Base-by-base conservation (phyloP, 306 rosid species). In the Hippophae tibetana region DNA sequence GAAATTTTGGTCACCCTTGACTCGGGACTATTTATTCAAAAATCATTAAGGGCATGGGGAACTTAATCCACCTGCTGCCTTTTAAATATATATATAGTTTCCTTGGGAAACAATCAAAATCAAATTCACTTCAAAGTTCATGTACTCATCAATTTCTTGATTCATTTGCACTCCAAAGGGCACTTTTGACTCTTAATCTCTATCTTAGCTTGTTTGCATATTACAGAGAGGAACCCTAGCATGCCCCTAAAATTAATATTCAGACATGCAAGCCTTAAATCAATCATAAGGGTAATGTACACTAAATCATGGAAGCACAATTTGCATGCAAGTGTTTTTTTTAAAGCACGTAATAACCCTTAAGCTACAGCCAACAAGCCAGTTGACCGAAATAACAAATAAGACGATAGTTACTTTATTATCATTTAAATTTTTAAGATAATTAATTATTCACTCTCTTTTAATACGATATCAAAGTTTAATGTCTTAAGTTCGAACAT, bases 101-200 rank as follows among this genome's bases (percentile, higher is more conserved):
- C 47, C 79, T 82, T 82, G 73, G 46, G 51, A 62, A 72, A 46
- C 70, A 78, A 75, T 63, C 71, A 65, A 80, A 13, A 49, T 8
- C 58, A 23, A 18, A 48, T 52, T 43, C 46, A 38, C 38, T 31
- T 4, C 38, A 31, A 31, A 52, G 43, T 69, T 69, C 79, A 74
- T 69, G 67, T 10, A 68, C 54, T 31, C 46, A 31, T 31, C 7
- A 47, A 47, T 41, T 58, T 56, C 54, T 70, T 64, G 67, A 57
- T 74, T 68, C 69, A 56, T 56, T 65, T 58, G 60, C 67, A 74
- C 54, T 68, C 61, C 54, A 49, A 9, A 13, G 13, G 57, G 1
- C 10, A 6, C 1, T 49, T 56, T 42, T 54, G 43, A 57, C 59
- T n/a, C 63, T 69, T 61, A 52, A 61, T 56, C 51, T 41, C 49